Evolutionary conservation across 768 basidiomycete species (phyloP), one percentile per base, ranked within the genome.

Genomic region (Hericium rajendrae): DNA sequence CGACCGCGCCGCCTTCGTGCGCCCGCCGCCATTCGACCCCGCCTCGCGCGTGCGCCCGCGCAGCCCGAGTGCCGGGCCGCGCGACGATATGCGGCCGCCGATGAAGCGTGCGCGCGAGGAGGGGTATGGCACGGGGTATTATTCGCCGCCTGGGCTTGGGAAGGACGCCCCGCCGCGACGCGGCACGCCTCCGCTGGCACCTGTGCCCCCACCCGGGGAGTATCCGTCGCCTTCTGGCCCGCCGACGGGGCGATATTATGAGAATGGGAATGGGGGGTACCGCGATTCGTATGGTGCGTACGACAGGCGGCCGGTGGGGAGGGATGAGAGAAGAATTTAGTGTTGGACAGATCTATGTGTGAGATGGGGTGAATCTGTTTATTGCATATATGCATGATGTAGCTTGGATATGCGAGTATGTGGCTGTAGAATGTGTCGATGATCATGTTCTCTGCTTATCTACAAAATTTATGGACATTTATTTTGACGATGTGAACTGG

Each of bases 91-190:
- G 52, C 58, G 60, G 6, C 62, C 62, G n/a, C 53, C 60, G 16
- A 13, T 28, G 18, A 63, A 63, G 53, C 57, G 62, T 22, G 39
- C 58, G 26, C 60, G 62, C 15, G 62, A 55, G 10, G 62, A 63
- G 13, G 50, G 22, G n/a, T 57, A 57, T 11, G 32, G 18, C 41
- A 48, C 32, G 8, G 28, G 26, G 15, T 20, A 18, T 15, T 43
- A 55, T 18, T 61, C 56, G 18, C 24, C 32, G 15, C 54, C 58
- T 26, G 58, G 39, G 43, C 22, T 53, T 1, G 40, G 56, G 38
- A 51, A 57, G 56, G 57, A 54, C 15, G 52, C 13, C 8, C 49
- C 12, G 22, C 28, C 55, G 48, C 48, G 38, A 2, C 49, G 22
- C 24, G 49, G 49, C 9, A 51, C 49, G 16, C 49, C 49, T 6